Evolutionary conservation across 169 alveolate genomes (phyloP), one percentile per base, ranked within the genome.

Genomic region (Eimeria acervulina): DNA sequence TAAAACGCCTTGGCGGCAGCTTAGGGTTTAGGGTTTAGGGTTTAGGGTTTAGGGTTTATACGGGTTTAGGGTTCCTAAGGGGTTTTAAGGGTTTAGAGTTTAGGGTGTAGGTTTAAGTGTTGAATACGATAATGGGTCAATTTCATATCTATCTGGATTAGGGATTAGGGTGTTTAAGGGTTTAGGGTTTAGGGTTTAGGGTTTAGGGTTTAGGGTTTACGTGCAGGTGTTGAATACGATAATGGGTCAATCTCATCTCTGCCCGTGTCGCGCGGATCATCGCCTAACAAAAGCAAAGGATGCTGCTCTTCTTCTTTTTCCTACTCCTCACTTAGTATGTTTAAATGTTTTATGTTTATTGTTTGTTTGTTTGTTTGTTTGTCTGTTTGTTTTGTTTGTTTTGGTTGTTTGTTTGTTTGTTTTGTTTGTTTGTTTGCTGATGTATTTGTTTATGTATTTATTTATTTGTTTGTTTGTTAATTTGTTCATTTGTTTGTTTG

Each of bases 181-280:
- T n/a, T n/a, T n/a, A 5, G 12, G 5, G 55, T 12, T n/a, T n/a
- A n/a, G 12, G 5, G 55, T n/a, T n/a, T n/a, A n/a, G n/a, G n/a
- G n/a, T n/a, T n/a, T n/a, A n/a, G n/a, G n/a, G n/a, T n/a, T n/a
- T n/a, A n/a, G n/a, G n/a, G n/a, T n/a, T n/a, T n/a, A n/a, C n/a
- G n/a, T n/a, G n/a, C n/a, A n/a, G 55, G 55, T 90, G 0, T 55
- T 70, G 17, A 90, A 90, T 61, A 90, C 95, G 17, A 52, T 90
- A 5, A 59, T 90, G 63, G 95, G 95, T 6, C 95, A 90, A 61
- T 89, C 95, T 15, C 95, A 90, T 33, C 81, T 90, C 7, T 90
- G 89, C 63, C 95, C 95, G 19, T 59, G 68, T 12, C 68, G 80
- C 17, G 95, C 90, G 10, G 95, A 90, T 42, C 95, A 90, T 28